These are phyloP conservation scores for Pseudomonodictys pantanalensis DNA, from an alignment of 495 filamentous ascomycete species.

Conservation along the genomic window DNA sequence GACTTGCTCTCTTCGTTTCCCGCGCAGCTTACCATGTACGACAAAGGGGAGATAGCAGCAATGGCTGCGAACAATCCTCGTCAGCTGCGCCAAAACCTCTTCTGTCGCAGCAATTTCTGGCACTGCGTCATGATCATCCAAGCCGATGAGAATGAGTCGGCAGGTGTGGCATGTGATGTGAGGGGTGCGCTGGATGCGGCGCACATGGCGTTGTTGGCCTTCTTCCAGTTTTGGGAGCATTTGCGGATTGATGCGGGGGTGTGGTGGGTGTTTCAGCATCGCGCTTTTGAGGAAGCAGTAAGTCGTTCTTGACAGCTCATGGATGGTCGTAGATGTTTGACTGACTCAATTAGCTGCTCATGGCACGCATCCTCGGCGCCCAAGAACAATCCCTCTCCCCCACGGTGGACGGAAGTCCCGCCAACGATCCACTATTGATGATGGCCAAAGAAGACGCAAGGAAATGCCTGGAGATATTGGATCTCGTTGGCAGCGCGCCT, in stretches of 20 bases:
- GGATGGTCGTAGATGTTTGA: not conserved
- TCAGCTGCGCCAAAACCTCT: slow-evolving; percentile 63
- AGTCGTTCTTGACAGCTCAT: slow-evolving; percentile 31
- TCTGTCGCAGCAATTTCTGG: slow-evolving; percentile 67
- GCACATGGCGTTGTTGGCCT: slow-evolving; percentile 58
- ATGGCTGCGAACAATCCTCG: slow-evolving; percentile 55
- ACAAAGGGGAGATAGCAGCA: slow-evolving; percentile 50
- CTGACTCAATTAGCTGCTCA: slow-evolving; percentile 30
- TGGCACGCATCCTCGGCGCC: slow-evolving; percentile 36
- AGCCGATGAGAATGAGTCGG: slow-evolving; percentile 56
- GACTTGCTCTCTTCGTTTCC: slow-evolving; percentile 64
- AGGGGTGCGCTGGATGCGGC: slow-evolving; percentile 66
- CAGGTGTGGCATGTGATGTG: slow-evolving; percentile 55
- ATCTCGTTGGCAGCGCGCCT: slow-evolving; percentile 35
- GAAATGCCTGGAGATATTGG: slow-evolving; percentile 37
- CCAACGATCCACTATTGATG: slow-evolving; percentile 26
- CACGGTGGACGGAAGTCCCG: not conserved
- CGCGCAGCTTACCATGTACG: slow-evolving; percentile 59
- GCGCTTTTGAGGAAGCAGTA: slow-evolving; percentile 67
- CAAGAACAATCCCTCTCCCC: slow-evolving; percentile 26
- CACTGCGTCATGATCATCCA: slow-evolving; percentile 72
- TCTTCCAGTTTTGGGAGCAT: slow-evolving; percentile 62
- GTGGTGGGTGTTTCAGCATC: slow-evolving; percentile 76
- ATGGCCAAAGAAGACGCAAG: slow-evolving; percentile 32
- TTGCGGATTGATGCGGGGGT: slow-evolving; percentile 65